These are phyloP conservation scores for Erodium moschatum DNA, from an alignment of 441 rosid genomes.

Conservation along the genomic window DNA sequence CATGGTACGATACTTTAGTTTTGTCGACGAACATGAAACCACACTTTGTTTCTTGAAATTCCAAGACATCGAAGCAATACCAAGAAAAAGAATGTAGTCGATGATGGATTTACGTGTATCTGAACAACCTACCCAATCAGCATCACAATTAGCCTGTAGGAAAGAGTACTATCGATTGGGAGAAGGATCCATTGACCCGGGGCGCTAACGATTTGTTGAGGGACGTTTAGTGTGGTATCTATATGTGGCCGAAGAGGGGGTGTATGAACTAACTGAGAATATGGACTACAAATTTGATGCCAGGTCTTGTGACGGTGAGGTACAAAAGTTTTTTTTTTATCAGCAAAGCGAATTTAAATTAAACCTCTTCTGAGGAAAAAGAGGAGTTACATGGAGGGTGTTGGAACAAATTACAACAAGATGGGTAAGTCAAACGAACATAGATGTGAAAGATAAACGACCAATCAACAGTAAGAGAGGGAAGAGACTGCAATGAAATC, in stretches of 20 bases:
- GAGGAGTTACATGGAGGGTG: too few relatives aligned
- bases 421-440: too few relatives aligned
- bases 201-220: background rate
- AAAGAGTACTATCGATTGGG: background rate
- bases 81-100: background rate
- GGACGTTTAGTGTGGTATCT: background rate
- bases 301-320: background rate
- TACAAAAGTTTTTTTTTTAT: too few relatives aligned
- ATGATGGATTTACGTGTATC: background rate
- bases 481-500: too few relatives aligned
- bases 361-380: too few relatives aligned
- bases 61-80: background rate
- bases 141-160: background rate
- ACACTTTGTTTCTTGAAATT: background rate
- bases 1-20: background rate
- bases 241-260: background rate
- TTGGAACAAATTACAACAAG: too few relatives aligned
- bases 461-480: too few relatives aligned
- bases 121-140: background rate
- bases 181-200: background rate
- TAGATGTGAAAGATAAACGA: too few relatives aligned
- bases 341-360: too few relatives aligned
- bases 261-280: background rate
- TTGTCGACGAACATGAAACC: background rate
- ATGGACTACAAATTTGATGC: background rate